Evolutionary conservation across 768 basidiomycete genomes (phyloP).

Genomic region (Symmetrospora coprosmae): DNA sequence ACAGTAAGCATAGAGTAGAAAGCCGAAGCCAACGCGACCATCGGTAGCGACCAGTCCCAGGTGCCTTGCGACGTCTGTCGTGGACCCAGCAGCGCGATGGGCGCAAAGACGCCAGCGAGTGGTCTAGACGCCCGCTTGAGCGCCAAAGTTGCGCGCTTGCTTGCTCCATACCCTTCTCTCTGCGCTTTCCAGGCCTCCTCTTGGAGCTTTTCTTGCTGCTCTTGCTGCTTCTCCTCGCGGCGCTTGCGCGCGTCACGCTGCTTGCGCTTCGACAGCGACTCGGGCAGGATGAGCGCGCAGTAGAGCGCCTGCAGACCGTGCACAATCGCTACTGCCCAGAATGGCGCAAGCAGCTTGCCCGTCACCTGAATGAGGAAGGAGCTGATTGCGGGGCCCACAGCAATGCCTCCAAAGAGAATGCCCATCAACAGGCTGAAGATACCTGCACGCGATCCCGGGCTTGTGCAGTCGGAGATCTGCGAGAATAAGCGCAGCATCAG

Average conservation of each 20-base stretch:
- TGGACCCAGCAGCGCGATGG: slow-evolving; percentile 7
- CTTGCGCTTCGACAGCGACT: slow-evolving; percentile 36
- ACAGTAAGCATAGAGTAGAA: slow-evolving; percentile 9
- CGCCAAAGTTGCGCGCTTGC: background rate
- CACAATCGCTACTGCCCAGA: slow-evolving; percentile 36
- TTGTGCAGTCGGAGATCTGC: slow-evolving; percentile 37
- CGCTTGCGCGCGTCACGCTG: slow-evolving; percentile 27
- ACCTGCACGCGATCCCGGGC: slow-evolving; percentile 32
- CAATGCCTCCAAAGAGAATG: slow-evolving; percentile 38
- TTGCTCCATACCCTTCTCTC: slow-evolving; percentile 27
- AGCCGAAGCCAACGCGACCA: slow-evolving; percentile 3
- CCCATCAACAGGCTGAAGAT: slow-evolving; percentile 35
- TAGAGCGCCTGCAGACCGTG: slow-evolving; percentile 32
- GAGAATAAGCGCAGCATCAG: slow-evolving; percentile 32
- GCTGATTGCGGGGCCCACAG: slow-evolving; percentile 18
- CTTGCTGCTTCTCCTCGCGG: slow-evolving; percentile 20
- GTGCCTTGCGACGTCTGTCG: background rate
- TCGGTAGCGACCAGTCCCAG: slow-evolving; percentile 15
- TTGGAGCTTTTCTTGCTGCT: slow-evolving; percentile 24
- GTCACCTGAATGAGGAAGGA: slow-evolving; percentile 33
- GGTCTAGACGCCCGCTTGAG: slow-evolving; percentile 6
- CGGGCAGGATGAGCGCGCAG: slow-evolving; percentile 37
- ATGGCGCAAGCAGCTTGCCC: slow-evolving; percentile 31
- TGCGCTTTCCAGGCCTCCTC: slow-evolving; percentile 1
- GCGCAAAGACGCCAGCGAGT: background rate